phyloP scores from a whole-genome alignment of 2,329 filamentous ascomycete genomes.

The Aspergillus udagawae region DNA sequence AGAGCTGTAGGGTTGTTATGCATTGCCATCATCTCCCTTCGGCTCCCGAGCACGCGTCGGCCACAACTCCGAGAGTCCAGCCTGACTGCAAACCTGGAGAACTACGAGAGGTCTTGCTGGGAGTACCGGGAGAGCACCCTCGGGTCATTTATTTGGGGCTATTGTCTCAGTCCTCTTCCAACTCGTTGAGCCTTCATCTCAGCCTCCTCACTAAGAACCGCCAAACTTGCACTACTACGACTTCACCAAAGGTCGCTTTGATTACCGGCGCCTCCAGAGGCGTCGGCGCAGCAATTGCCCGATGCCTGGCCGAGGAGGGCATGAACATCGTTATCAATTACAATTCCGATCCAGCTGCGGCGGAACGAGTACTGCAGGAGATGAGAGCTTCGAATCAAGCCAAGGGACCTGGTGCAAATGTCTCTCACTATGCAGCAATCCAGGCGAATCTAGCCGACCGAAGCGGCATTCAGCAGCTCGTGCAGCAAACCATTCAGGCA shows the following conservation, averaged over 20 bases:
- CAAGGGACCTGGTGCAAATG: neutral
- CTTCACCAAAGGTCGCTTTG: conserved; percentile 27
- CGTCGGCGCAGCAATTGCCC: conserved; percentile 33
- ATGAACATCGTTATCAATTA: conserved; percentile 41
- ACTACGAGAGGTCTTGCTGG: too few relatives aligned
- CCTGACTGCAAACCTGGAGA: too few relatives aligned
- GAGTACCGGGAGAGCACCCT: too few relatives aligned
- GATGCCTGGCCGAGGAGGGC: conserved; percentile 33
- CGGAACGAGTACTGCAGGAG: conserved; percentile 14
- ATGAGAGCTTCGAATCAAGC: neutral
- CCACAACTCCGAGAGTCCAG: too few relatives aligned
- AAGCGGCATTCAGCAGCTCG: conserved; percentile 30
- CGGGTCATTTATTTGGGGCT: too few relatives aligned
- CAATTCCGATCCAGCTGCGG: conserved; percentile 40
- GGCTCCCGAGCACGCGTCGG: too few relatives aligned
- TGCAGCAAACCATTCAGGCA: conserved; percentile 40
- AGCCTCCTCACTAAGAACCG: too few relatives aligned
- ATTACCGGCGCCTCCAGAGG: conserved; percentile 36
- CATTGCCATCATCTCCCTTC: too few relatives aligned
- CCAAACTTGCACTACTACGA: neutral
- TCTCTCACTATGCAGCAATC: neutral
- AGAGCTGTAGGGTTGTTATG: too few relatives aligned
- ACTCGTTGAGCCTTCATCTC: too few relatives aligned
- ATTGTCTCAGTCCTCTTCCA: too few relatives aligned
- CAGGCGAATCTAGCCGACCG: neutral